Conservation (phyloP, 202 grass and related monocot species). For the Sporobolus alterniflorus region DNA sequence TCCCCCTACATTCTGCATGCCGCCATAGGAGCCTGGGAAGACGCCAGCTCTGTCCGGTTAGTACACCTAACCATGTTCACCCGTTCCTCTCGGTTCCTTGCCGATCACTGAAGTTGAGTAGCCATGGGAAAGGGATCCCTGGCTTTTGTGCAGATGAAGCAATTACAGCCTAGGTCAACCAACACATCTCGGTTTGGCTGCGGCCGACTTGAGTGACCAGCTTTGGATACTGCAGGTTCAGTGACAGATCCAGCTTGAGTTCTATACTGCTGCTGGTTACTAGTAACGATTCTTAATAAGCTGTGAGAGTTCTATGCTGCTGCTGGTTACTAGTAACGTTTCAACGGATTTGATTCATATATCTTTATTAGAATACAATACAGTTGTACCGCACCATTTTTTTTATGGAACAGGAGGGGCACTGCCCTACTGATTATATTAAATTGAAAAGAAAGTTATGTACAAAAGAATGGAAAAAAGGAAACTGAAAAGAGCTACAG, state of each 20-base stretch:
- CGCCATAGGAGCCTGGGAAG: neutral
- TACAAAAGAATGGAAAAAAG: too few species aligned
- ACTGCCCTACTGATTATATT: too few species aligned
- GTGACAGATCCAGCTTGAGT: neutral
- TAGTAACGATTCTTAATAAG: conserved; percentile 1
- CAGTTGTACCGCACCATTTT: too few species aligned
- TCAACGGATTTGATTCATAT: neutral
- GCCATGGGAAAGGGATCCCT: conserved; percentile 28
- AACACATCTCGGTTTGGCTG: conserved; percentile 7
- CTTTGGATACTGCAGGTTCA: neutral
- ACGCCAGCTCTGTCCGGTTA: conserved; percentile 8
- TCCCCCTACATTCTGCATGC: conserved; percentile 19
- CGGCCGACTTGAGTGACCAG: neutral
- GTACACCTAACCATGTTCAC: conserved; percentile 42
- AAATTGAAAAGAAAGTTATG: too few species aligned
- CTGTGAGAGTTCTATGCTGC: neutral
- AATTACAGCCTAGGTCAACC: conserved; percentile 6
- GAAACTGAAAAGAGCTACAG: too few species aligned
- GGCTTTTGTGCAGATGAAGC: conserved; percentile 49
- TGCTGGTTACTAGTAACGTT: neutral
- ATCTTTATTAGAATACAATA: neutral
- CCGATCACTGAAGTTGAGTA: conserved; percentile 40
- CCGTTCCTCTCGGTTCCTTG: neutral
- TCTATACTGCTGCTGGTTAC: neutral
- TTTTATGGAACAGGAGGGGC: too few species aligned